Base-by-base conservation (phyloP, 2,329 filamentous ascomycete species). In the Calonectria ilicicola region DNA sequence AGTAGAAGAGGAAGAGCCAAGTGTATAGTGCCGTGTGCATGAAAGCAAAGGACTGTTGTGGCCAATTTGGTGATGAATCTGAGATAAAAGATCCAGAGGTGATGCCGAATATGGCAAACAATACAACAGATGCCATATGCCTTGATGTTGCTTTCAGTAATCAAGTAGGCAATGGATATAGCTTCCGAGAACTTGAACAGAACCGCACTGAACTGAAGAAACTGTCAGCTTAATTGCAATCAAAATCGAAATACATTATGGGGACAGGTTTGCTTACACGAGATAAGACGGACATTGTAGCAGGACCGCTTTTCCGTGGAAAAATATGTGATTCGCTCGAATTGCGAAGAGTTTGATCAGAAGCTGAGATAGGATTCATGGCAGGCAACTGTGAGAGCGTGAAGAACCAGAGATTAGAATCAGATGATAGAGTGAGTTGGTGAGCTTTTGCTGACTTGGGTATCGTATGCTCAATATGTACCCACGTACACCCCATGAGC, bases 101-200 rank as follows among this genome's bases (percentile, higher is more conserved):
- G 5, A 44, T 40, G 21, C 58, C 35, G 7, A 63, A 26, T 26
- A 63, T 29, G 58, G 58, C 21, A 29, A 63, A 63, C 0, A 12
- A 19, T 15, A 44, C 10, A 42, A 63, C 38, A 17, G 58, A 26
- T 19, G 17, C 40, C 35, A 42, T 44, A 42, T 8, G 29, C 58
- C 21, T 63, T 63, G 21, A 63, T 63, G n/a, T 63, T 63, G 21
- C 58, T 63, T 38, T 63, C 35, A 19, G 58, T 63, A 40, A 63
- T 29, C 10, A 44, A 26, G 14, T 63, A 40, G 6, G 58, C 53
- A 38, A 58, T 19, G 7, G 29, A 38, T 15, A 58, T 23, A 15
- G 32, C n/a, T 10, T 38, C 5, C 2, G 12, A 35, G 4, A 58
- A 38, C n/a, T 17, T 19, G 15, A 32, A 23, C 4, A 58, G 2